Conservation (phyloP, 2,329 filamentous ascomycete species). For the Davidsoniella eucalypti region DNA sequence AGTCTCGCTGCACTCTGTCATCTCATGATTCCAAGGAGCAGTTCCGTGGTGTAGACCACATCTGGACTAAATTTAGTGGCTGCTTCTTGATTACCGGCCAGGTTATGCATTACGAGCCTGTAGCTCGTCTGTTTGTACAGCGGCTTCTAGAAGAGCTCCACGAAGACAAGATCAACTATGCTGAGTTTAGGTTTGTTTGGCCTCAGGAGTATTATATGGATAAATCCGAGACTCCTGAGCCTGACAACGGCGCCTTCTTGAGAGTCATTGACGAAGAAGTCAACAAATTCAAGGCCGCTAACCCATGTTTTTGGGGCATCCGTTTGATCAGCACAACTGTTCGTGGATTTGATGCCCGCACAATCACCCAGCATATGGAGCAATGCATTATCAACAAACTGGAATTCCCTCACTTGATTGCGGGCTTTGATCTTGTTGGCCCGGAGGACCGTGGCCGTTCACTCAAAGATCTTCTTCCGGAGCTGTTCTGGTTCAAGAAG, state of each 20-base stretch:
- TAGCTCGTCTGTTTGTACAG: conserved; percentile 61
- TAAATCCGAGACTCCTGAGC: conserved; percentile 47
- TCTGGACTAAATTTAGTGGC: conserved; percentile 67
- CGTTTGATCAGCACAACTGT: conserved; percentile 73
- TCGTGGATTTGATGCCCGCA: conserved; percentile 44
- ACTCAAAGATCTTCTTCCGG: conserved; percentile 59
- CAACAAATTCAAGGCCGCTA: conserved; percentile 52
- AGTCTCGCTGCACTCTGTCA: conserved; percentile 54
- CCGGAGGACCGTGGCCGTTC: conserved; percentile 69
- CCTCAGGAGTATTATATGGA: conserved; percentile 50
- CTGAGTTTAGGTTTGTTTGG: conserved; percentile 65
- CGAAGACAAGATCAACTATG: conserved; percentile 73
- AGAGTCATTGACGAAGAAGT: conserved; percentile 63
- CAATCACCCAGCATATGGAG: conserved; percentile 68
- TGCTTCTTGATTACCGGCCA: conserved; percentile 59
- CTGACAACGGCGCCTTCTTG: conserved; percentile 54
- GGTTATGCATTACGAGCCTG: conserved; percentile 77
- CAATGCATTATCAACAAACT: conserved; percentile 71
- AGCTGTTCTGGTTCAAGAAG: conserved; percentile 88
- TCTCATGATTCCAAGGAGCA: conserved; percentile 59
- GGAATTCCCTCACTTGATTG: conserved; percentile 60
- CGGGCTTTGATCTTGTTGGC: conserved; percentile 79
- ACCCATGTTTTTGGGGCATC: conserved; percentile 65
- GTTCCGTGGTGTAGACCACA: conserved; percentile 65
- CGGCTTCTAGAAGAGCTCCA: conserved; percentile 54